Base-by-base conservation (phyloP, 176 grass and related monocot genomes). In the Oryza nivara region DNA sequence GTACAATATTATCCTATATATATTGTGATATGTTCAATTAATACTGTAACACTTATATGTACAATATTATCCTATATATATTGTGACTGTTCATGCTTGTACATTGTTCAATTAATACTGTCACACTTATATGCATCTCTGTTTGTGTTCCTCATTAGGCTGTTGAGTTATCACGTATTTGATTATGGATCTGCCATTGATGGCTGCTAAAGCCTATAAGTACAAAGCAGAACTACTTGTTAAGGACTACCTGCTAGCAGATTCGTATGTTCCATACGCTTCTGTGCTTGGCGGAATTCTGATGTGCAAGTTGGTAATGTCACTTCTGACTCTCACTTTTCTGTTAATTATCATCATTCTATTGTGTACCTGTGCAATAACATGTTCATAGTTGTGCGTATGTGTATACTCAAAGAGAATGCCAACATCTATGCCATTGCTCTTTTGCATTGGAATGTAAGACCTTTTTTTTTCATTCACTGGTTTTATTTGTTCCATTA, bases 291-390 rank as follows among this genome's bases (percentile, higher is more conserved):
- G 61, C 9, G 96, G 92, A 15, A 87, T 95, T 68, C 82, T 98
- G 47, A 92, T 98, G 91, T 95, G 93, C 89, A 98, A 98, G 54
- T 74, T 95, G 92, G 95, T 98, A 95, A 36, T 58, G 51, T 66
- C 69, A 73, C 70, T 79, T 48, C 19, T 51, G 34, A 66, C 67
- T 68, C 46, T 10, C 49, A 32, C 22, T 56, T 86, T 38, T 84
- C 25, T 70, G 16, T 77, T 49, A 45, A 67, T 84, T 51, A 23
- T 76, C 6, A 70, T 22, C 17, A 70, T 14, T 80, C 9, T 22
- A 67, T 63, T 49, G 51, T 78, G 22, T 72, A 68, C 2, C 1
- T 41, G 16, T 71, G 49, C 16, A 36, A 60, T 43, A 67, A 45
- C 26, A 67, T 72, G 9, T 6, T 41, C 34, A 10, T 16, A 20